Evolutionary conservation across 768 basidiomycete genomes (phyloP), one percentile per base, ranked within the genome.

Genomic region (Auricularia sp.): DNA sequence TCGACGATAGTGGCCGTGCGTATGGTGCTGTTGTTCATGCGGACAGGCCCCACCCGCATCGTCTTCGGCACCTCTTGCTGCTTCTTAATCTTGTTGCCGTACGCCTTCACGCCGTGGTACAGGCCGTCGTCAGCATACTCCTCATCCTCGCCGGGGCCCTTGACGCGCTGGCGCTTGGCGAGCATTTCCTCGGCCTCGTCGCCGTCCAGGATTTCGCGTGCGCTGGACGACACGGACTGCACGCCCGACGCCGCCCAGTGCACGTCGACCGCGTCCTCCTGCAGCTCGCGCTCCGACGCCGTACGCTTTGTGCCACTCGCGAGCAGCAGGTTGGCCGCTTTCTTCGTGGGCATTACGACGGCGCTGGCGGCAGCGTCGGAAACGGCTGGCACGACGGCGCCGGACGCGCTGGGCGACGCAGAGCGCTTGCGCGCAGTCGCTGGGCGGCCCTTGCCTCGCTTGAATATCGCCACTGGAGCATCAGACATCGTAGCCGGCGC

Each of bases 1-100:
- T 99, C 96, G 58, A 91, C 83, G 65, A 98, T 87, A 3, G 96
- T 98, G 58, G 96, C 95, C 2, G 92, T 95, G 64, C 93, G 84
- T 69, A 99, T 93, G 65, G 90, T 98, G 77, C 74, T 89, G 54
- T 77, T 79, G 54, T 64, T 85, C 72, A 76, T 87, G 74, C 87
- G 80, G 74, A 89, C 92, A 68, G 84, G 96, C 60, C 84, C 94
- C 62, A 84, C 86, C 67, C 87, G 84, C 87, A 94, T 94, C 18
- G 88, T 86, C 74, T 93, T 94, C 2, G 93, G 90, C 8, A 93
- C 73, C 71, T 93, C 90, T 70, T 88, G 84, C 71, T 80, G 86
- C 77, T 90, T 92, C 76, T 87, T 87, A 71, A 96, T 75, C 69
- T 91, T 91, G 64, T 79, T 82, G 67, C 85, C 82, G 77, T 96